Evolutionary conservation across 495 filamentous ascomycete species (phyloP), one percentile per base, ranked within the genome.

Genomic region (Baudoinia panamericana): DNA sequence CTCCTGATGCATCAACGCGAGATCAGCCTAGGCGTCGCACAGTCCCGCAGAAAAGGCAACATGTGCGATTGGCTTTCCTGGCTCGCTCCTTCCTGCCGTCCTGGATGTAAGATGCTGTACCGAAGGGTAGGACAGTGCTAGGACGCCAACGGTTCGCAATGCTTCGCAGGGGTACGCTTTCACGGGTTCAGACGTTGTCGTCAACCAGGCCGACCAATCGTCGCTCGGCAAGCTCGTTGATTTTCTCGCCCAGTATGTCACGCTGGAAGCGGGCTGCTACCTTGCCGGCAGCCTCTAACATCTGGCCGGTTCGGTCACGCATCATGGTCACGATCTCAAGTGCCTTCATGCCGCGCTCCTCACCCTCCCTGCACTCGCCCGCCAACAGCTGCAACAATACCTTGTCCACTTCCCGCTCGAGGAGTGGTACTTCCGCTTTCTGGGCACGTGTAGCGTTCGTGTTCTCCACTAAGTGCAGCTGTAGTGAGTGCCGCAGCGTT

Each of bases 291-390:
- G 81, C 80, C 56, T 90, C 84, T 16, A 88, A 54, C 82, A 92
- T 92, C 57, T 78, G 77, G 17, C 85, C 84, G 41, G 68, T 78
- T 27, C 72, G 63, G 57, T 93, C 84, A 27, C 68, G 67, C 76
- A 95, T 75, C 56, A 93, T 63, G 41, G 65, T 63, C 2, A 87
- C 86, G 28, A 84, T 60, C 61, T 97, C 92, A 21, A 97, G 64
- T 6, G 90, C 90, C 52, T 87, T 85, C 83, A 92, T 93, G 2
- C 87, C 90, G 12, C 78, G 67, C 30, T 93, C 86, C 56, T 96
- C 92, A 25, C 84, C 84, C 49, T 84, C 84, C 46, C 83, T 73
- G 57, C 90, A 95, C 66, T 94, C 90, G 18, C 77, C 66, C 22
- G 83, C 86, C 57, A 97, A 66, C 56, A 97, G 70, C 66, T 94